Conservation (phyloP, 2,329 filamentous ascomycete species). For the Phaeosphaeriaceae sp. region DNA sequence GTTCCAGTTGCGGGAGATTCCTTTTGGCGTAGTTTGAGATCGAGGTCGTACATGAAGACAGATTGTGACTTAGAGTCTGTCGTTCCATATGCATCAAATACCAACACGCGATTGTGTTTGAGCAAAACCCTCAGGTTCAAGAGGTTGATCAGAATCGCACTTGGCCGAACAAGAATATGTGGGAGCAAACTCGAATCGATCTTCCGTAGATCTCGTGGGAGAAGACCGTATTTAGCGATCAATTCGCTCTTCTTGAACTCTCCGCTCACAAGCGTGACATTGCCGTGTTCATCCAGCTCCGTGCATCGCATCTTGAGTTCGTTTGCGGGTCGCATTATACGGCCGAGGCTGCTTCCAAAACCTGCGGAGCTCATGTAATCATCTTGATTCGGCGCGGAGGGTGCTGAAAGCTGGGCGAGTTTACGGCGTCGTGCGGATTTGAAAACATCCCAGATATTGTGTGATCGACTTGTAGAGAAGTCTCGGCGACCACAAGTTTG, state of each 20-base stretch:
- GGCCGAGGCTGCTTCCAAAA: conserved; percentile 61
- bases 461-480: conserved; percentile 17
- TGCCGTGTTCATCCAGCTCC: conserved; percentile 90
- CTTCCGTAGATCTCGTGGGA: conserved; percentile 94
- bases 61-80: conserved; percentile 95
- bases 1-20: conserved; percentile 57
- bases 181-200: conserved; percentile 96
- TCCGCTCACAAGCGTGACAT: conserved; percentile 89
- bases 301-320: conserved; percentile 90
- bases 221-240: conserved; percentile 93
- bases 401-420: conserved; percentile 62
- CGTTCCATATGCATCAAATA: conserved; percentile 95
- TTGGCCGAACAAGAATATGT: conserved; percentile 91
- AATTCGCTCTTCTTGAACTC: conserved; percentile 98
- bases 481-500: background rate
- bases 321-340: conserved; percentile 78
- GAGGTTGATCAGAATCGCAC: conserved; percentile 91
- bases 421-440: conserved; percentile 41
- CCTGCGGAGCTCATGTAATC: conserved; percentile 55
- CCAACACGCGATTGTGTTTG: conserved; percentile 89
- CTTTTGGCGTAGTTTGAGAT: conserved; percentile 89
- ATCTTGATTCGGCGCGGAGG: conserved; percentile 59
- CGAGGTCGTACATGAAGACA: conserved; percentile 96
- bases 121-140: conserved; percentile 96
- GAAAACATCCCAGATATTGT: conserved; percentile 34